phyloP scores from a whole-genome alignment of 345 rosid genomes.

The Dipteronia sinensis region DNA sequence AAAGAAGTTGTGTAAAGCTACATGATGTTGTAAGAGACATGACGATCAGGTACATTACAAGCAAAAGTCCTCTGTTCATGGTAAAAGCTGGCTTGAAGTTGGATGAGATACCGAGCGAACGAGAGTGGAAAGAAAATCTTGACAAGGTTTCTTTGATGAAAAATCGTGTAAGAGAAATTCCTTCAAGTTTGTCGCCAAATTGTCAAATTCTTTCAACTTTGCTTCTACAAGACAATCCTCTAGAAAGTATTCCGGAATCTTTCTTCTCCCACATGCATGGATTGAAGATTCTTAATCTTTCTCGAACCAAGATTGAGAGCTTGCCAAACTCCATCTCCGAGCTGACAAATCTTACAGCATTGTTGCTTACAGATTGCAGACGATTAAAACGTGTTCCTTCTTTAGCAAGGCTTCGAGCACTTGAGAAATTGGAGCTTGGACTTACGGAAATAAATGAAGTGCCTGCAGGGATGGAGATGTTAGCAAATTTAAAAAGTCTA shows the following conservation, averaged over 20 bases:
- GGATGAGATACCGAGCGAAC: too few species aligned
- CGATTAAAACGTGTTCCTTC: neutral
- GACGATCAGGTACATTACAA: too few species aligned
- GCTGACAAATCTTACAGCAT: neutral
- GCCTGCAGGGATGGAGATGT: neutral
- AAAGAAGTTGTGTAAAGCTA: too few species aligned
- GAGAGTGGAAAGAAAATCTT: too few species aligned
- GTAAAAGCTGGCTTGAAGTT: too few species aligned
- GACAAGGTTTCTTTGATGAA: too few species aligned
- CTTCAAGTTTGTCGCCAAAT: too few species aligned
- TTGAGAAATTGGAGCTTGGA: neutral
- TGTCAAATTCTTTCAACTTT: too few species aligned
- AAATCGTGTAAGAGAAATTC: too few species aligned
- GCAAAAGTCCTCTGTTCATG: too few species aligned
- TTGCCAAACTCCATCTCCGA: slow-evolving; percentile 15
- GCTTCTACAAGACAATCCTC: neutral
- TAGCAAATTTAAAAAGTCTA: slow-evolving; percentile 19
- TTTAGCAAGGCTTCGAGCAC: neutral
- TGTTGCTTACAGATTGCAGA: neutral
- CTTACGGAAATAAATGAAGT: neutral
- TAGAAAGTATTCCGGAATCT: slow-evolving; percentile 1
- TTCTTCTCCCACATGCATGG: slow-evolving; percentile 14
- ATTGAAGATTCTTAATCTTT: slow-evolving; percentile 25
- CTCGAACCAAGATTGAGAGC: neutral
- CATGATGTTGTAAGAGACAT: too few species aligned